phyloP scores from a whole-genome alignment of 139 green algal species.

The Chlamydomonas sphaeroides region DNA sequence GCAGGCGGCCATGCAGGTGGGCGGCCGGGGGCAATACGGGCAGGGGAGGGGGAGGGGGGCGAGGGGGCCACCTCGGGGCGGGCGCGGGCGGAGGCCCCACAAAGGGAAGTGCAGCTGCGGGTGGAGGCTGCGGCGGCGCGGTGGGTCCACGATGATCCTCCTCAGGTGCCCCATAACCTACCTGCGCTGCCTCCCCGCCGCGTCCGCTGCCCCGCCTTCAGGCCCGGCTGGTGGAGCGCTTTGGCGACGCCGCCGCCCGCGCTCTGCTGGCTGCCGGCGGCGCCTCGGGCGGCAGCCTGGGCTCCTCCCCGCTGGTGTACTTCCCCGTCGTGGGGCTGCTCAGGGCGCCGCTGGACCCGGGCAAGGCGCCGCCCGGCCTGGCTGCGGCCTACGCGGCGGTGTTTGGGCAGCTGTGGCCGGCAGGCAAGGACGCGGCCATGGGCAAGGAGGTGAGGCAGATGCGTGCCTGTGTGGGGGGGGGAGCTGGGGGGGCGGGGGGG shows the following conservation, averaged over 20 bases:
- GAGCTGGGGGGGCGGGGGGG: not conserved
- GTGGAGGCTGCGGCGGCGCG: too few species aligned
- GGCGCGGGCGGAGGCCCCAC: too few species aligned
- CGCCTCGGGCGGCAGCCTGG: not conserved
- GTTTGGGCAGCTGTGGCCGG: conserved; percentile 25
- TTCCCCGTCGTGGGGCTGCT: conserved; percentile 36
- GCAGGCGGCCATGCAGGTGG: conserved; percentile 21
- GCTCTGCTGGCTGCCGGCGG: conserved; percentile 22
- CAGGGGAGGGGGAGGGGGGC: not conserved
- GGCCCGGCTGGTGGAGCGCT: conserved; percentile 22
- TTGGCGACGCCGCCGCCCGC: conserved; percentile 16
- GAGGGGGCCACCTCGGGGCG: too few species aligned
- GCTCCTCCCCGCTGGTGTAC: conserved; percentile 12
- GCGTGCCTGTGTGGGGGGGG: not conserved
- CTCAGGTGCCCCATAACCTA: too few species aligned
- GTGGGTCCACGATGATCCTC: too few species aligned
- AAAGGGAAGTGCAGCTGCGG: too few species aligned
- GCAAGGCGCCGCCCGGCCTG: conserved; percentile 8
- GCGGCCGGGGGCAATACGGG: not conserved
- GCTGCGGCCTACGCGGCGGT: conserved; percentile 11
- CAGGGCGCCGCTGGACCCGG: not conserved
- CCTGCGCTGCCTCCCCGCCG: too few species aligned
- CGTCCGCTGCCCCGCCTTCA: too few species aligned
- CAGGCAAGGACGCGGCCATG: not conserved
- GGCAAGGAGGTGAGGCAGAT: not conserved